Evolutionary conservation across 768 basidiomycete genomes (phyloP).

Genomic region (Dentipellis fragilis): DNA sequence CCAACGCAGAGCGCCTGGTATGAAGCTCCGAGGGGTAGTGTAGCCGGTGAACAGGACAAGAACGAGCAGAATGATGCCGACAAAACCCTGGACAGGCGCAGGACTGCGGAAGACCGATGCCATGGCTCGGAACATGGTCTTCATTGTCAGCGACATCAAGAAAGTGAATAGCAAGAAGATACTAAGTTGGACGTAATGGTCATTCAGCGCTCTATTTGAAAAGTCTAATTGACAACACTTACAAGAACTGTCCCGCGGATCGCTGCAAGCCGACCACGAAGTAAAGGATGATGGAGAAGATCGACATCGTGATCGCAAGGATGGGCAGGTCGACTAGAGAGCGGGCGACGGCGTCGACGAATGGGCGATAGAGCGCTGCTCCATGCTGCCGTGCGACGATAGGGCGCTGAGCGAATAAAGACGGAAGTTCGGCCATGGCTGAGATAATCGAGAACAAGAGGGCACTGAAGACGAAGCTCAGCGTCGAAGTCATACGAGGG

Average conservation of each 20-base stretch:
- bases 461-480: constrained; percentile 25
- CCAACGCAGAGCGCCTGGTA: constrained; percentile 63
- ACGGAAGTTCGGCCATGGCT: constrained; percentile 54
- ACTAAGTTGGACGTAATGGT: constrained; percentile 29
- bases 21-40: constrained; percentile 46
- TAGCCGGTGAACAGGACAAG: constrained; percentile 53
- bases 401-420: constrained; percentile 45
- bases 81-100: constrained; percentile 53
- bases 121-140: constrained; percentile 62
- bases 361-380: constrained; percentile 55
- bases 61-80: constrained; percentile 39
- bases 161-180: constrained; percentile 51
- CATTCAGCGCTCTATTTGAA: constrained; percentile 43
- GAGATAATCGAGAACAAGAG: constrained; percentile 49
- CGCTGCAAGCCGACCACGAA: constrained; percentile 53
- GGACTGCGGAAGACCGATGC: constrained; percentile 50
- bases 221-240: constrained; percentile 39
- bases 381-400: constrained; percentile 47
- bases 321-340: constrained; percentile 56
- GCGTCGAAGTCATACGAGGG: not conserved
- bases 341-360: constrained; percentile 45
- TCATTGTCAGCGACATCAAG: constrained; percentile 53
- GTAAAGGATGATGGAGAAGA: constrained; percentile 46
- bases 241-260: constrained; percentile 58
- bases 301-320: constrained; percentile 32